Evolutionary conservation across 176 grass and related monocot species (phyloP).

Genomic region (Raddia distichophylla): DNA sequence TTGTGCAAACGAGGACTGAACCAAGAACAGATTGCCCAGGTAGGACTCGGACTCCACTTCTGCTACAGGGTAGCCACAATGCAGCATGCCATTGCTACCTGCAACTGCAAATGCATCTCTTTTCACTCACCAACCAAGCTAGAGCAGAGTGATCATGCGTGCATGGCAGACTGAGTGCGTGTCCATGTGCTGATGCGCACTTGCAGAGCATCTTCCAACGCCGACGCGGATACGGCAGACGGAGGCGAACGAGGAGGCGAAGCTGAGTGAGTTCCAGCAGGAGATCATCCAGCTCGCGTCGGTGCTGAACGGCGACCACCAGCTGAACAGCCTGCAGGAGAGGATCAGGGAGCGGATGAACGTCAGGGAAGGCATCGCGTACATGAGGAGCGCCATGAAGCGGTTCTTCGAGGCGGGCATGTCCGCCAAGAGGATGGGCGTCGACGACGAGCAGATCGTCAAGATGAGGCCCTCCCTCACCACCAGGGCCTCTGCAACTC

Average conservation of each 20-base stretch:
- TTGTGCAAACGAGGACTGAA: slow-evolving; percentile 59
- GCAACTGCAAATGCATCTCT: background rate
- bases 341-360: slow-evolving; percentile 67
- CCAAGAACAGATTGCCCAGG: slow-evolving; percentile 90
- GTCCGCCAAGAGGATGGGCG: slow-evolving; percentile 73
- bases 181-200: background rate
- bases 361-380: slow-evolving; percentile 85
- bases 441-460: slow-evolving; percentile 81
- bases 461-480: slow-evolving; percentile 97
- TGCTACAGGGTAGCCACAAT: background rate
- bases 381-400: slow-evolving; percentile 60
- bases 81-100: background rate
- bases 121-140: background rate
- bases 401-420: slow-evolving; percentile 82
- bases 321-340: slow-evolving; percentile 67
- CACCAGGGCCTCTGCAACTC: slow-evolving; percentile 51
- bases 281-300: slow-evolving; percentile 87
- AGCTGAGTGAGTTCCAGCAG: slow-evolving; percentile 89
- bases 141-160: background rate
- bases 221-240: slow-evolving; percentile 63
- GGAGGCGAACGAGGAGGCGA: slow-evolving; percentile 90
- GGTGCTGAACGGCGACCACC: slow-evolving; percentile 86
- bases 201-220: slow-evolving; percentile 75
- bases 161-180: background rate
- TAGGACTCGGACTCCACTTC: slow-evolving; percentile 10